Evolutionary conservation across 352 stramenopile species (phyloP), one percentile per base, ranked within the genome.

Genomic region (Saprolegnia parasitica): DNA sequence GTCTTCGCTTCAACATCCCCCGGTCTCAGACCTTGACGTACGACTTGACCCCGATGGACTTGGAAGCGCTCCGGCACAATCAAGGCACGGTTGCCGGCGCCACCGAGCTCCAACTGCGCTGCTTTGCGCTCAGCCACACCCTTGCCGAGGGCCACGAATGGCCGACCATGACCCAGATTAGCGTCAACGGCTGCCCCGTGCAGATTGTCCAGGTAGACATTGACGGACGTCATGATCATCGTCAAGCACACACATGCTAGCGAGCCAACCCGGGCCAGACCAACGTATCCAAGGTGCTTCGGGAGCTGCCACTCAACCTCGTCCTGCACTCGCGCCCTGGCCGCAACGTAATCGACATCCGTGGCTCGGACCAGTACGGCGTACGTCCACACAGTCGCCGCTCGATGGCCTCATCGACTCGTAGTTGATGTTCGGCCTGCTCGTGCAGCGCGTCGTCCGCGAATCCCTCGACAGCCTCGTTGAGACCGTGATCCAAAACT

Each of bases 251-350:
- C 77, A 90, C 56, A 84, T 77, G 18, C 82, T 37, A 61, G 52
- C 86, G 86, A 26, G 81, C 86, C 18, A 81, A 84, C 0, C 86
- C 86, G 1, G 84, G 86, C 13, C 85, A 91, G 26, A 78, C 81
- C 6, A 92, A 94, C 46, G 81, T 84, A 8, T 92, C 84, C 20
- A 94, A 94, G 72, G 86, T 94, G 4, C 67, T 94, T 5, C 78
- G 86, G 32, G 86, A 94, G 39, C 68, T 91, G 4, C 86, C 86
- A 1, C 77, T 77, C 23, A 90, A 90, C 60, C 72, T 94, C n/a
- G 88, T 90, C 67, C 80, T 78, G 66, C 87, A 78, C 57, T 81
- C 81, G 18, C 77, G 84, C 6, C 77, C 84, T 13, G 86, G 86
- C n/a, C 77, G 79, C 32, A 94, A 94, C 58, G 75, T 85, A 58